These are phyloP conservation scores for Abrus pulchellus DNA, from an alignment of 306 rosid genomes.

Conservation along the genomic window DNA sequence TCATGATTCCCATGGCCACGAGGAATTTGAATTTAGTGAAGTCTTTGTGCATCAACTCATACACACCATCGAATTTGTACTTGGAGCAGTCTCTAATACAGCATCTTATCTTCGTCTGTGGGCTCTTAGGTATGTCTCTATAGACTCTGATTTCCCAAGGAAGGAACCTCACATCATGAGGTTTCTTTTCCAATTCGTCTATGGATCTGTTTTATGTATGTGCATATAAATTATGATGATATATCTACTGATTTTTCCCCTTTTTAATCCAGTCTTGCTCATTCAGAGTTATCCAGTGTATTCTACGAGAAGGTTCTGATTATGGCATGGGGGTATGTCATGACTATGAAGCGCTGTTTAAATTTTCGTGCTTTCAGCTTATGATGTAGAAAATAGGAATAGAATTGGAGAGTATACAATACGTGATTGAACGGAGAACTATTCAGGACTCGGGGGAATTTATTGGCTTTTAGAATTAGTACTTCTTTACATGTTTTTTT, in stretches of 20 bases:
- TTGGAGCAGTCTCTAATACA: slow-evolving; percentile 93
- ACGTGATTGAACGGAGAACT: too few relatives aligned
- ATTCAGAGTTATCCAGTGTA: slow-evolving; percentile 92
- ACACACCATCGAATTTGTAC: slow-evolving; percentile 94
- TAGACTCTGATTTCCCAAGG: not conserved
- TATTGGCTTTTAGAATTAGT: not conserved
- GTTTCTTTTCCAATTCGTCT: not conserved
- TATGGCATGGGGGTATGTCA: slow-evolving; percentile 67
- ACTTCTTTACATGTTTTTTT: not conserved
- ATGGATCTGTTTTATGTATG: slow-evolving; percentile 4
- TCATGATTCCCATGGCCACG: slow-evolving; percentile 86
- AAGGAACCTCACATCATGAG: slow-evolving; percentile 26
- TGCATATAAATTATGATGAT: slow-evolving; percentile 7
- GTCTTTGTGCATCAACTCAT: slow-evolving; percentile 92
- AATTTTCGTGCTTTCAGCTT: slow-evolving; percentile 6
- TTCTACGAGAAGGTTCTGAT: slow-evolving; percentile 93
- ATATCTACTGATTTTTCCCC: slow-evolving; percentile 33
- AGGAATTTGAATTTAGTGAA: slow-evolving; percentile 92
- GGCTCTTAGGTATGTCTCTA: slow-evolving; percentile 90
- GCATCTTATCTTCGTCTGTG: slow-evolving; percentile 99
- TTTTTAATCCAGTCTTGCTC: slow-evolving; percentile 81
- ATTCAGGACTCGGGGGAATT: not conserved
- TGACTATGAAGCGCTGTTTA: slow-evolving; percentile 36
- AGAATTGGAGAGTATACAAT: too few relatives aligned
- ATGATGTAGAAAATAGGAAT: slow-evolving; percentile 16